phyloP scores from a whole-genome alignment of 495 filamentous ascomycete genomes.

The Aspergillus panamensis region DNA sequence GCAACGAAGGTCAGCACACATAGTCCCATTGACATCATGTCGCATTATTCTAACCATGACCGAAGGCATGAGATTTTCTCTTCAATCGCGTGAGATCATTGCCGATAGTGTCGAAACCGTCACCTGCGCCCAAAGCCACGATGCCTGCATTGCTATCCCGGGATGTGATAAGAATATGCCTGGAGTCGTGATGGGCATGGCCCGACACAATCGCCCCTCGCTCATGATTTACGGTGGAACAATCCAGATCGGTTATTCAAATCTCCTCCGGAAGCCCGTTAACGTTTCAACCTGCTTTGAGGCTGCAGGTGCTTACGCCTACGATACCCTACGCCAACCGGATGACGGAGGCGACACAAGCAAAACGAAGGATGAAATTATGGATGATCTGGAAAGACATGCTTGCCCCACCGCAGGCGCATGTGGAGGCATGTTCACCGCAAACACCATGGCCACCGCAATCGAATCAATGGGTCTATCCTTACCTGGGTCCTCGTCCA shows the following conservation, averaged over 20 bases:
- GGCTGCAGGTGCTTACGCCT: conserved; percentile 81
- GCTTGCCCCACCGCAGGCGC: conserved; percentile 89
- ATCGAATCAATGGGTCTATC: conserved; percentile 94
- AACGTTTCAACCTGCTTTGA: conserved; percentile 93
- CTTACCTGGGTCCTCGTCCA: conserved; percentile 86
- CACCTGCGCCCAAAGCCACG: conserved; percentile 82
- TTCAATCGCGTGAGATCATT: conserved; percentile 94
- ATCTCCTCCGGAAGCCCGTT: conserved; percentile 72
- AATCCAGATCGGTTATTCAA: conserved; percentile 80
- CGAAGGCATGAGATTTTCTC: conserved; percentile 89
- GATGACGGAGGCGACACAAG: conserved; percentile 54
- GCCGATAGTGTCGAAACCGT: conserved; percentile 93
- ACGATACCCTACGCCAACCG: conserved; percentile 60
- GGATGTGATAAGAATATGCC: conserved; percentile 99
- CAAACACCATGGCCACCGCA: conserved; percentile 96
- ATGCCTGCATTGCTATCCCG: conserved; percentile 91
- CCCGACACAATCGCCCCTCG: conserved; percentile 85
- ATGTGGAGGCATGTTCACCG: conserved; percentile 97
- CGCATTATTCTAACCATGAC: background rate
- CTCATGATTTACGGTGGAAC: conserved; percentile 88
- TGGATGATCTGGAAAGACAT: conserved; percentile 81
- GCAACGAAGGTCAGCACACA: conserved; percentile 68
- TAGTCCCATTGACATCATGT: background rate
- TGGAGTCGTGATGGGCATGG: conserved; percentile 77
- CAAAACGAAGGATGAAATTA: conserved; percentile 69